Base-by-base conservation (phyloP, 495 filamentous ascomycete species). In the Neurospora terricola region DNA sequence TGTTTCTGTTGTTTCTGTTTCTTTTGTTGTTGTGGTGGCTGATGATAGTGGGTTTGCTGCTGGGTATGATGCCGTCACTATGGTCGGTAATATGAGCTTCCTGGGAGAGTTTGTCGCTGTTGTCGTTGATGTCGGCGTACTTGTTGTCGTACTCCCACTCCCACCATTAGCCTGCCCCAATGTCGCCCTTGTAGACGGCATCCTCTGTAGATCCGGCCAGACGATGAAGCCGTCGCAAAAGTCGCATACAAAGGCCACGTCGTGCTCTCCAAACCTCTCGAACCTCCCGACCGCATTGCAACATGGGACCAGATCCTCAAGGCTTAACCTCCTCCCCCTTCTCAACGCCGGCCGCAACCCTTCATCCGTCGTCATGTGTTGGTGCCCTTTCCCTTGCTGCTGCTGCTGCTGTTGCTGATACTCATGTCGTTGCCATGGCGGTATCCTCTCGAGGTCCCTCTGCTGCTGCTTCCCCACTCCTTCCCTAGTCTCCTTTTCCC, bases 211-310 rank as follows among this genome's bases (percentile, higher is more conserved):
- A 73, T 86, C 82, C 38, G 82, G 78, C 84, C 84, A 86, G 30
- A 86, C 78, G 14, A 86, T 73, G 48, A 81, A 83, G 9, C 84
- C 84, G 75, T 85, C 82, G 79, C 84, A 86, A 73, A 83, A 86
- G 75, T 86, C 82, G 75, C 84, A 86, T 0, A 85, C 80, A 71
- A 86, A 86, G 2, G 84, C 84, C 21, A 82, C 81, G 72, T 85
- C 83, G n/a, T 69, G 74, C n/a, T 80, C 77, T 34, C 76, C 80
- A 30, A 84, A 76, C 7, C 82, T 78, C 77, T 84, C 80, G 70
- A 86, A 86, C 14, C 76, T 72, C 8, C 84, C 84, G 7, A 84
- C 76, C 5, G 75, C 73, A 34, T 83, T 83, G 75, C 84, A 85
- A 27, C 40, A 66, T 11, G 82, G 80, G 2, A 79, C 73, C 2